Conservation (phyloP, 176 grass and related monocot genomes). For the Eragrostis curvula region DNA sequence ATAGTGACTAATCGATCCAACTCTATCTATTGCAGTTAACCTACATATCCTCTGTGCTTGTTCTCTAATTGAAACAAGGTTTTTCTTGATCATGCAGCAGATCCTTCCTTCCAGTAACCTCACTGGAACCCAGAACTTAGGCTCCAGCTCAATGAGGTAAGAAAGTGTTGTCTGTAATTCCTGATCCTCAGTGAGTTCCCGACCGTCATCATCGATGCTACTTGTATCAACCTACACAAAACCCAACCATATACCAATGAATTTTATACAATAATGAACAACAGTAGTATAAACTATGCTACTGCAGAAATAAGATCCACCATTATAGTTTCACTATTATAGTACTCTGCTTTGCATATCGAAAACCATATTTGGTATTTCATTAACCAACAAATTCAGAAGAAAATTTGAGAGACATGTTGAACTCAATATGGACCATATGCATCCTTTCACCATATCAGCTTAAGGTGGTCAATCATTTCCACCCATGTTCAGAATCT, state of each 20-base stretch:
- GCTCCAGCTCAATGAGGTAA: no score
- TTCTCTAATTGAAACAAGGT: no score
- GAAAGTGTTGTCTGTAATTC: no score
- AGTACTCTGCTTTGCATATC: background rate
- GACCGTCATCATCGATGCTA: no score
- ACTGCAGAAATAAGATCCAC: background rate
- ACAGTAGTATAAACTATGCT: background rate
- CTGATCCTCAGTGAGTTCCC: no score
- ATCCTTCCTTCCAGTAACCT: no score
- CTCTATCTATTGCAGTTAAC: no score
- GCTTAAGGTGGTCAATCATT: background rate
- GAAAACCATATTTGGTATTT: background rate
- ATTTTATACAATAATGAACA: constrained; percentile 22
- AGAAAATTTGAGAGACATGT: background rate
- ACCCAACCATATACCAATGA: constrained; percentile 1
- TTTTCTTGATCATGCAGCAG: no score
- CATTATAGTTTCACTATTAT: background rate
- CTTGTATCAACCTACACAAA: no score
- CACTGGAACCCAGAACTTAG: no score
- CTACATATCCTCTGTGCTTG: no score
- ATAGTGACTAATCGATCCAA: no score
- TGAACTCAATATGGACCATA: background rate
- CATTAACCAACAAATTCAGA: background rate
- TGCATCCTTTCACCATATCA: background rate
- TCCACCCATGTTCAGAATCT: background rate